Conservation (phyloP, 176 grass and related monocot species). For the Ensete glaucum region DNA sequence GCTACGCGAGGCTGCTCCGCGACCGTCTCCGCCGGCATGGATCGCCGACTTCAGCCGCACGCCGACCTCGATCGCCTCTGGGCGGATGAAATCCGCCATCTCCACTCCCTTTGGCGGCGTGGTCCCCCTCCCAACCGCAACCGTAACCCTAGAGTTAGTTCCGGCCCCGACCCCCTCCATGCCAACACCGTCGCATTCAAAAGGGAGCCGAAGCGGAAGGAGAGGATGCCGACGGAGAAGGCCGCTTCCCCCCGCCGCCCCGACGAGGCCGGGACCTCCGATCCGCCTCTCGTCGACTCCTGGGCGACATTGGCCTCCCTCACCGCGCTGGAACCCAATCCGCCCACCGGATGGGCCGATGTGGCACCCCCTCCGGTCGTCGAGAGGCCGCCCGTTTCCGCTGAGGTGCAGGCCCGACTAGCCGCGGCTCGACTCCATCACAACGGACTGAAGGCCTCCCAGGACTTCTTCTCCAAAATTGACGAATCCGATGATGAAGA, state of each 20-base stretch:
- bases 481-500: constrained; percentile 27
- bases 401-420: neutral
- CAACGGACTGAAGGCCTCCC: constrained; percentile 18
- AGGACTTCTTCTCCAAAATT: constrained; percentile 37
- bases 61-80: constrained; percentile 15
- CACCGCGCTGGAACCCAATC: neutral
- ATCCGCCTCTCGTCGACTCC: neutral
- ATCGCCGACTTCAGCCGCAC: neutral
- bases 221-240: neutral
- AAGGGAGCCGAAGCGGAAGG: constrained; percentile 1
- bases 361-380: neutral
- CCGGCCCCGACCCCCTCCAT: neutral
- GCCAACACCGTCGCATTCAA: neutral
- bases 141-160: neutral
- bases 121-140: constrained; percentile 18
- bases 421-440: constrained; percentile 13
- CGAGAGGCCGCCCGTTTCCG: neutral
- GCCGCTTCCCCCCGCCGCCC: neutral
- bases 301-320: neutral
- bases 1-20: neutral
- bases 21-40: neutral
- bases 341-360: constrained; percentile 3
- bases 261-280: too few relatives aligned
- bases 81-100: constrained; percentile 46
- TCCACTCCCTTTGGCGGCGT: constrained; percentile 59